Percentiles rank a stretch among this genome's conserved stretches.
phyloP scores from a whole-genome alignment of 164 flowering plant genomes.

The Magnolia kwangsiensis region DNA sequence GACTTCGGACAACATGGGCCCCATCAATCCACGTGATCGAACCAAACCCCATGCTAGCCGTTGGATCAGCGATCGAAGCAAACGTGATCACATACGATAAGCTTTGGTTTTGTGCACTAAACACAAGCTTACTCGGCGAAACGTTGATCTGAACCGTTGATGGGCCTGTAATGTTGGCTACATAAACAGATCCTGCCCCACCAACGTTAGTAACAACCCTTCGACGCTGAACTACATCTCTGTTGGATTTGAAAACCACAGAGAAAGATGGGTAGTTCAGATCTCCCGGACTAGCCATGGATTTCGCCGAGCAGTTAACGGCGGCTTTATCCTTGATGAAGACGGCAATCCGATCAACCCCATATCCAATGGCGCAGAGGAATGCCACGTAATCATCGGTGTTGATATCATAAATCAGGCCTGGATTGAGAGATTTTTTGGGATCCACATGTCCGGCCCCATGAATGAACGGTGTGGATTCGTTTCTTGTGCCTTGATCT shows the following conservation, averaged over 20 bases:
- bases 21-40: conserved; percentile 82
- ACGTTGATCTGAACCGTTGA: conserved; percentile 52
- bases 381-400: conserved; percentile 56
- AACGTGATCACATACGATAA: conserved; percentile 59
- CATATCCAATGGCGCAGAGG: conserved; percentile 69
- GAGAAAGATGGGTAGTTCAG: conserved; percentile 89
- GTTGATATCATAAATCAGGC: conserved; percentile 63
- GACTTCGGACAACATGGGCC: conserved; percentile 65
- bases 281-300: conserved; percentile 51
- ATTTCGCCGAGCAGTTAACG: conserved; percentile 31
- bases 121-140: conserved; percentile 64
- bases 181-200: conserved; percentile 46
- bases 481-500: conserved; percentile 65
- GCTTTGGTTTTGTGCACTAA: conserved; percentile 32
- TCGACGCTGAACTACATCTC: conserved; percentile 35
- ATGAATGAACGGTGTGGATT: conserved; percentile 65
- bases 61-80: conserved; percentile 4
- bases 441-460: conserved; percentile 95
- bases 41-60: conserved; percentile 35
- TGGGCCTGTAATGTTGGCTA: conserved; percentile 50
- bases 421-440: conserved; percentile 73
- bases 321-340: conserved; percentile 32
- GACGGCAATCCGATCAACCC: conserved; percentile 34
- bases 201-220: conserved; percentile 82
- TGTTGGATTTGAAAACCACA: conserved; percentile 39